A percentile compares a stretch with the other conserved stretches of the same genome.
Conservation (phyloP, 2,329 filamentous ascomycete species). For the Fusarium temperatum region DNA sequence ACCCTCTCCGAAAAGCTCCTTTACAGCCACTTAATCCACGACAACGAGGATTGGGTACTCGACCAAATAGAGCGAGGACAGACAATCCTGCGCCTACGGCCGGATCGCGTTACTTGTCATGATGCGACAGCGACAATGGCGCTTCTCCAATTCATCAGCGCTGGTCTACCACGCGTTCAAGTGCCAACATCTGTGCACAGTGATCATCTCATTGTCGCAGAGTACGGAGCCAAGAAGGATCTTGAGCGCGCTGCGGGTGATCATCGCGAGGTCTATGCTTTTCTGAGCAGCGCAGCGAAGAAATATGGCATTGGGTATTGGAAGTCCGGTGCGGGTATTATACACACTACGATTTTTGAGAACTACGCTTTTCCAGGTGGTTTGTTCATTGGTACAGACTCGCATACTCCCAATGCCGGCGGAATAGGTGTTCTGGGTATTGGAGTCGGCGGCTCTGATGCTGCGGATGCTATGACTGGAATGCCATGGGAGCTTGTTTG, state of each 20-base stretch:
- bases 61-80: slow-evolving; percentile 49
- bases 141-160: slow-evolving; percentile 53
- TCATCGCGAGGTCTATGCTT: slow-evolving; percentile 49
- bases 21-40: slow-evolving; percentile 49
- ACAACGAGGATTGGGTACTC: slow-evolving; percentile 36
- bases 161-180: slow-evolving; percentile 49
- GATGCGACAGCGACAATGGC: slow-evolving; percentile 56
- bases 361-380: slow-evolving; percentile 51
- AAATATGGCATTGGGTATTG: slow-evolving; percentile 57
- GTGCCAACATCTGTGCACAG: slow-evolving; percentile 53
- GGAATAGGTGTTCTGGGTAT: slow-evolving; percentile 49
- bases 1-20: slow-evolving; percentile 52
- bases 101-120: slow-evolving; percentile 53
- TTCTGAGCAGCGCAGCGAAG: slow-evolving; percentile 50
- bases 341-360: slow-evolving; percentile 53
- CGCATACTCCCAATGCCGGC: slow-evolving; percentile 50
- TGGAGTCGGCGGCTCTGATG: slow-evolving; percentile 56
- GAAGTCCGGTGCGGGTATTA: slow-evolving; percentile 50
- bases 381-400: slow-evolving; percentile 49
- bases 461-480: slow-evolving; percentile 54
- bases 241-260: neutral
- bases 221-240: slow-evolving; percentile 14
- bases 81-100: slow-evolving; percentile 49
- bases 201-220: slow-evolving; percentile 49
- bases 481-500: slow-evolving; percentile 57